Evolutionary conservation across 2,329 filamentous ascomycete species (phyloP), one percentile per base, ranked within the genome.

Genomic region (Phyllosticta citriasiana): DNA sequence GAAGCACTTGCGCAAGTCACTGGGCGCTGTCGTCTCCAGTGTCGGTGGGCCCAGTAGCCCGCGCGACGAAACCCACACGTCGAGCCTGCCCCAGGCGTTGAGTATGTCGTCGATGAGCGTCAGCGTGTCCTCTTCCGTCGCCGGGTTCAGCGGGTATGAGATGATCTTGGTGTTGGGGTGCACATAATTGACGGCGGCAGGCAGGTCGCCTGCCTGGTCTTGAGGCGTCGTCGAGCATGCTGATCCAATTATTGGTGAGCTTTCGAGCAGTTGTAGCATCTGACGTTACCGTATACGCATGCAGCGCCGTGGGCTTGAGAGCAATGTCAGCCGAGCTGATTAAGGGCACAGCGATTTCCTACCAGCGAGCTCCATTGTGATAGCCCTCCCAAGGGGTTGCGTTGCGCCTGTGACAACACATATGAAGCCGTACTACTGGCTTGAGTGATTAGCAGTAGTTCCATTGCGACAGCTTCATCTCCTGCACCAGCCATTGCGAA

Each of bases 361-460:
- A 82, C 82, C 78, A 64, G 84, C 84, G 50, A 86, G 73, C 67
- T 87, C 84, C 52, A 76, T 71, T 19, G 84, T 79, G 60, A 86
- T 84, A 26, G 84, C 83, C 65, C 78, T 78, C 8, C 84, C 84
- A 14, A 87, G 78, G 1, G 84, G 80, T 66, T 84, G 82, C 0
- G 80, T 80, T 25, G 84, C 82, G 14, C 84, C 83, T 0, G 83
- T 85, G 4, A 87, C 84, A 14, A 87, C 79, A 66, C 84, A 86
- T 22, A 86, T 80, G 65, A 86, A 86, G 53, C 84, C 84, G 70
- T 86, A 84, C 78, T 86, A 84, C 78, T 84, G 63, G 12, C 53
- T 7, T 61, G 26, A 53, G 50, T 53, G 14, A 60, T 19, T 40
- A 30, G 53, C 22, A 27, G 14, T 14, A 9, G 25, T 52, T 14